Conservation (phyloP, 192 early-diverging fungal species). For the Backusella parvicylindrica region DNA sequence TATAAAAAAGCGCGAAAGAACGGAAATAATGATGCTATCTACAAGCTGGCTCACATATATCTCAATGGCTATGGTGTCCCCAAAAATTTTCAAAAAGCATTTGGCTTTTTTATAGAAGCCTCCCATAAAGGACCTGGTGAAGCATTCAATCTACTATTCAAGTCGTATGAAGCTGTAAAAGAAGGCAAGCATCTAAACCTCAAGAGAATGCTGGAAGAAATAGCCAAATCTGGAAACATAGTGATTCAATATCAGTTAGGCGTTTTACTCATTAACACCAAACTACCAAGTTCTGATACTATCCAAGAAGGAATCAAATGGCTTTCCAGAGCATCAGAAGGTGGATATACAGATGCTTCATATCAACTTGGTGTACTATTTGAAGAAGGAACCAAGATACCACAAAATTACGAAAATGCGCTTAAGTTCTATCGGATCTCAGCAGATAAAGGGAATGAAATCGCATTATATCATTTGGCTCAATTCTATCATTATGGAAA, state of each 20-base stretch:
- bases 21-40: slow-evolving; percentile 15
- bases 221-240: not conserved
- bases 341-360: not conserved
- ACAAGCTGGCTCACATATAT: not conserved
- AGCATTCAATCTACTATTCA: too few species aligned
- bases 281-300: not conserved
- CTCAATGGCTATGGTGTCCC: not conserved
- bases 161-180: not conserved
- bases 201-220: not conserved
- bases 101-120: not conserved
- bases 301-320: not conserved
- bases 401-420: too few species aligned
- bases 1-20: slow-evolving; percentile 20
- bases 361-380: slow-evolving; percentile 5
- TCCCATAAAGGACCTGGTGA: not conserved
- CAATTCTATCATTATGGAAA: too few species aligned
- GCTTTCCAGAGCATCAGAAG: not conserved
- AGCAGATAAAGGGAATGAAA: too few species aligned
- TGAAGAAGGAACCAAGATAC: too few species aligned
- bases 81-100: not conserved
- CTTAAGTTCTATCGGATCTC: too few species aligned
- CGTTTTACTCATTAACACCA: not conserved
- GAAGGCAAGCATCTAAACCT: not conserved
- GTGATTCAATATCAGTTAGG: not conserved
- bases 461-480: too few species aligned